Evolutionary conservation across 768 basidiomycete species (phyloP), one percentile per base, ranked within the genome.

Genomic region (Crassisporium funariophilum): DNA sequence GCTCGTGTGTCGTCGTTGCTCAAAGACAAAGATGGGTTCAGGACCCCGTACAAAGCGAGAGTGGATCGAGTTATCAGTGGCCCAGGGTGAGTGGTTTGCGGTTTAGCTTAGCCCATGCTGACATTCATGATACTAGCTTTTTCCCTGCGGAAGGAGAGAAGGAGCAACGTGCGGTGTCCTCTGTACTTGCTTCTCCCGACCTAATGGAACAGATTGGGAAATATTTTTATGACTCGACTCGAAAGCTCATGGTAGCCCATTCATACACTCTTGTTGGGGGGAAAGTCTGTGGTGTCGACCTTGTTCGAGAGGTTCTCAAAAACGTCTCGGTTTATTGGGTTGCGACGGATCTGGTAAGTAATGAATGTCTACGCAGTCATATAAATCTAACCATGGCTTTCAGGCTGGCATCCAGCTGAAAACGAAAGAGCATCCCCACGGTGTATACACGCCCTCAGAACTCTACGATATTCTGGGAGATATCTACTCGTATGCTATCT

Each of bases 361-460:
- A 21, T 25, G 16, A 7, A 15, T 44, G 5, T 29, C n/a, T 35
- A 2, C 19, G 25, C 5, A 31, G n/a, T 35, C 36, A n/a, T 33
- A 35, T 13, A 10, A 35, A 44, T 23, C 36, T 50, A 36, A 46
- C 27, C n/a, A 40, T 22, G 41, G 41, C 22, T 9, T 43, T 4
- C 55, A 91, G 88, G 84, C 83, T 46, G 88, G 88, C 11, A 82
- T 92, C 47, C 63, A 72, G n/a, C 69, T 91, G 44, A 88, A 85
- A 67, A 78, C 77, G 2, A 76, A 75, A 44, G 55, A 74, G 2
- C 60, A 75, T 11, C 70, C 73, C 17, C 56, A 71, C n/a, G 88
- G 84, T n/a, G 67, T 69, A 25, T 88, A 81, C 57, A 84, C 84
- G 2, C 74, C 83, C 23, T 54, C 67, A 34, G 77, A 88, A 56